Base-by-base conservation (phyloP, 108 stramenopile species). In the Stephanodiscus triporus region DNA sequence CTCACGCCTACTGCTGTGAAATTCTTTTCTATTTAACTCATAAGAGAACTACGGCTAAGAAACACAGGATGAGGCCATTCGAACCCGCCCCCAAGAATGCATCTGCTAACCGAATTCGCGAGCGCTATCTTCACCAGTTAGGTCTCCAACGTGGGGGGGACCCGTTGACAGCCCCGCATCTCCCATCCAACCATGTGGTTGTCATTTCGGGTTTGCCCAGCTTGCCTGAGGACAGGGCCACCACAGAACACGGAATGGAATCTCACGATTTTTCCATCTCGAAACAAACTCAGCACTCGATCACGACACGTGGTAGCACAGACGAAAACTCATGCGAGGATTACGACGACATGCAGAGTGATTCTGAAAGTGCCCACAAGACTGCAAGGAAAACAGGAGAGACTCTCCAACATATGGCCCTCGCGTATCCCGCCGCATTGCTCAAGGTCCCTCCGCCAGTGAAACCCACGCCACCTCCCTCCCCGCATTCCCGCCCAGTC, bases 91-190 rank as follows among this genome's bases (percentile, higher is more conserved):
- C 68, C 17, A 70, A 70, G 22, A 50, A 70, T 22, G 71, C 71
- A 34, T 68, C 72, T 2, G 78, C 72, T 64, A 80, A 80, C 40
- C 72, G 78, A 14, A 80, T 80, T 13, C 78, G 78, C 29, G 78
- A 80, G 50, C 71, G 78, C 4, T 80, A 80, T 61, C 78, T 80
- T 60, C 72, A 80, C 32, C 78, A 80, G 64, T 29, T 80, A 19
- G 78, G 78, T 22, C 57, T 80, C 4, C 78, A 80, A 36, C 49
- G 78, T 11, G 72, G 67, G 4, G 69, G 69, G 17, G 60, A 8
- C 0, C 60, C 60, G 20, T n/a, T 67, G n/a, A 14, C 29, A 9
- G 68, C 34, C 4, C 53, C 51, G 11, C 53, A 54, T 3, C 24
- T 22, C 20, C 45, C 59, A 8, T 22, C 47, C 26, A 32, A 78